Evolutionary conservation across 148 eudicot genomes (phyloP).

Genomic region (Rhododendron williamsianum): DNA sequence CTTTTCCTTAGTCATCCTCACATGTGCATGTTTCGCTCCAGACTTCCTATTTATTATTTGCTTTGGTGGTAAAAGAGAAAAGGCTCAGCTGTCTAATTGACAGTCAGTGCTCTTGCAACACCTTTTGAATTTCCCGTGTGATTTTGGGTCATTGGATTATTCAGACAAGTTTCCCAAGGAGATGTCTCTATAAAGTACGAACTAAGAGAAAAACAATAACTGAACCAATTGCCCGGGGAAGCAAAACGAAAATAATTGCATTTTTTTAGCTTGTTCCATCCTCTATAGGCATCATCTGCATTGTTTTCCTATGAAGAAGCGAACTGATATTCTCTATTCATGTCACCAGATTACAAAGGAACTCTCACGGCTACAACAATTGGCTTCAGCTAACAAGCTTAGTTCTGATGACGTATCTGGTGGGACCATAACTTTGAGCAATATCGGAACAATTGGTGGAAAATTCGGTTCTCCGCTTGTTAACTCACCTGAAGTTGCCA

Average conservation of each 20-base stretch:
- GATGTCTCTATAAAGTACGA: neutral
- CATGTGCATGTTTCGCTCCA: neutral
- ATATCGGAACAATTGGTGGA: slow-evolving; percentile 95
- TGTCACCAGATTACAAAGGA: slow-evolving; percentile 73
- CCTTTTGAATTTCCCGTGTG: neutral
- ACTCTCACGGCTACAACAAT: slow-evolving; percentile 59
- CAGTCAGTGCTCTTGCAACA: neutral
- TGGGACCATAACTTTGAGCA: slow-evolving; percentile 92
- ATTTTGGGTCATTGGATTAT: neutral
- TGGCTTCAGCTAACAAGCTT: slow-evolving; percentile 79
- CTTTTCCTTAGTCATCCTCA: neutral
- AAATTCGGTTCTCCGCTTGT: slow-evolving; percentile 89
- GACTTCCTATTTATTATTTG: neutral
- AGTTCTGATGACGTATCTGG: slow-evolving; percentile 67
- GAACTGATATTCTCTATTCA: neutral
- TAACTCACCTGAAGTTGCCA: slow-evolving; percentile 80
- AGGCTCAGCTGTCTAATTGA: neutral
- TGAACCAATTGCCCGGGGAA: neutral
- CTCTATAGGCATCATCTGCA: neutral
- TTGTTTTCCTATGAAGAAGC: neutral
- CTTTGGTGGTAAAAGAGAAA: neutral
- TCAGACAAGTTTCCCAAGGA: neutral
- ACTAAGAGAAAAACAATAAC: neutral
- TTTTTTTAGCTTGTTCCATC: neutral
- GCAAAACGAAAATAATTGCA: neutral